Conservation (phyloP, 1,284 basidiomycete genomes). For the Pseudozyma hubeiensis region DNA sequence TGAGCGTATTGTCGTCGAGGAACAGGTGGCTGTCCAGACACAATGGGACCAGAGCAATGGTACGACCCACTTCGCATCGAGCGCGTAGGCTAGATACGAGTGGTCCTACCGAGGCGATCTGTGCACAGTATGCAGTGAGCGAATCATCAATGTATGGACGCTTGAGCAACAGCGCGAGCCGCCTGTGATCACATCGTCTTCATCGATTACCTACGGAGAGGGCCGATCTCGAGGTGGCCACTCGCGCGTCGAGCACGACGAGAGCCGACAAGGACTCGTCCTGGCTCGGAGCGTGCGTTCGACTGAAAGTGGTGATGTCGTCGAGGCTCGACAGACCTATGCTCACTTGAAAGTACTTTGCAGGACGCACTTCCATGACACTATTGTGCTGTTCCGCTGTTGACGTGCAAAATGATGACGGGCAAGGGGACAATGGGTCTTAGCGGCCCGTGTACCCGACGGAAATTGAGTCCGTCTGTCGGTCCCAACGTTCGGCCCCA, state of each 20-base stretch:
- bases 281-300: background rate
- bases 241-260: slow-evolving; percentile 28
- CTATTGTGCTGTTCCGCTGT: slow-evolving; percentile 23
- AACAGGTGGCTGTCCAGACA: slow-evolving; percentile 34
- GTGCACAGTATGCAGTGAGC: background rate
- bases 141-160: background rate
- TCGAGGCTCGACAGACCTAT: slow-evolving; percentile 30
- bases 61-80: slow-evolving; percentile 16
- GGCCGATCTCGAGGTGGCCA: slow-evolving; percentile 24
- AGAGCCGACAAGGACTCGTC: slow-evolving; percentile 12
- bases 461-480: no score
- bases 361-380: slow-evolving; percentile 13
- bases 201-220: slow-evolving; percentile 28
- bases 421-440: no score
- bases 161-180: background rate
- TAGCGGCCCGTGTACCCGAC: no score
- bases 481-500: background rate
- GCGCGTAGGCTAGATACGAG: slow-evolving; percentile 32
- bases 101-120: slow-evolving; percentile 32
- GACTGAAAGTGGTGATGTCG: slow-evolving; percentile 16
- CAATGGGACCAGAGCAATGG: slow-evolving; percentile 20
- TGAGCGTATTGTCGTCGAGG: slow-evolving; percentile 43
- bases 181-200: no score
- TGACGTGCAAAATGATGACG: no score
- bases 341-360: slow-evolving; percentile 26